Evolutionary conservation across 73 alveolate genomes (phyloP), one percentile per base, ranked within the genome.

Genomic region (Paramecium tetraurelia): DNA sequence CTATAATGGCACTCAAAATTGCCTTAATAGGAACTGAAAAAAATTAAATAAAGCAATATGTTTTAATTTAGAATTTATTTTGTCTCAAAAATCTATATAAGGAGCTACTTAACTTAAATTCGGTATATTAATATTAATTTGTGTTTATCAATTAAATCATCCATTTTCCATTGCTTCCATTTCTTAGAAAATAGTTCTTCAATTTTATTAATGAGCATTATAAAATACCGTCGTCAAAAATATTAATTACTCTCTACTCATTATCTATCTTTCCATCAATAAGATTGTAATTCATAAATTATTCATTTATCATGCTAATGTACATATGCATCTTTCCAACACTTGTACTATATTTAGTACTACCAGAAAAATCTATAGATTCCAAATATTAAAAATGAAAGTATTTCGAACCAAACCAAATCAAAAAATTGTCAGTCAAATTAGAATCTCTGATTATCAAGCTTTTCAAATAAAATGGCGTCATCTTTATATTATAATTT

Each of bases 191-290:
- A 36, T 43, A 44, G 20, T 24, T 80, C 50, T 80, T 80, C 10
- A 80, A 12, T 80, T 22, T 80, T 7, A 24, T 44, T n/a, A 80
- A 35, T 2, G 8, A 18, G n/a, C 46, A 80, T 11, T 33, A 22
- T 24, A 48, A 22, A 12, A 80, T 80, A 11, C 90, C 90, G 10
- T 80, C 90, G 21, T 80, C 90, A 80, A 80, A 80, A 0, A 80
- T 44, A 16, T 80, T 80, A 12, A 80, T 40, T 41, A 80, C 16
- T 24, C 46, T 72, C 7, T 31, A 5, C 14, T 80, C 46, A 80
- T 43, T 43, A 21, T 80, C 72, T 24, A 80, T 31, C 10, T n/a
- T 44, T 0, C 76, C 70, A 44, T 22, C 76, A 4, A 31, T 46
- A 41, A 80, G 72, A 20, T 46, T 80, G 76, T 46, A 80, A 8